Percentiles rank a stretch among this genome's conserved stretches.
Evolutionary conservation across 1,139 yeast species (phyloP).

Genomic region (Saccharomyces hybrid): DNA sequence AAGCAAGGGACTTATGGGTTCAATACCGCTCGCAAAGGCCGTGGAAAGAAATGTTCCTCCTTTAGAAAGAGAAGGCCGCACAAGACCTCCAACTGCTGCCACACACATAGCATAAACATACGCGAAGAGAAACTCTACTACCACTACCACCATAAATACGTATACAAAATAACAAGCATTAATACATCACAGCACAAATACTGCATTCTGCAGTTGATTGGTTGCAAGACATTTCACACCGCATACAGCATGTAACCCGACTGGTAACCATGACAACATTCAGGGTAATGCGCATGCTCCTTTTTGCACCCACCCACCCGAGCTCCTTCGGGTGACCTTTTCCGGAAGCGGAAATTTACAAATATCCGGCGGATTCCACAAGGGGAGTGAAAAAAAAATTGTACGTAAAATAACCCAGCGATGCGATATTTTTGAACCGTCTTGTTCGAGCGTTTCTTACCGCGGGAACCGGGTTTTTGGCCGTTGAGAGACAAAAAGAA

Average conservation of each 20-base stretch:
- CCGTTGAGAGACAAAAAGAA: neutral
- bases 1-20: conserved; percentile 84
- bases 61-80: conserved; percentile 75
- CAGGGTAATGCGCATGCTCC: neutral
- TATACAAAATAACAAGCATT: neutral
- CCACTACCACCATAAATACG: conserved; percentile 12
- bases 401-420: neutral
- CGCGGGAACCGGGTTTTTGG: neutral
- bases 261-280: neutral
- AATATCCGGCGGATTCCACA: neutral
- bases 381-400: neutral
- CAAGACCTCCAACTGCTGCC: conserved; percentile 26
- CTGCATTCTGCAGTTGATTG: no score
- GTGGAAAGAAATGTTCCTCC: conserved; percentile 66
- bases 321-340: neutral
- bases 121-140: conserved; percentile 9
- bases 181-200: neutral
- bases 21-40: conserved; percentile 47
- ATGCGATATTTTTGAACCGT: neutral
- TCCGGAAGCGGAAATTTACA: conserved; percentile 1
- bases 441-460: neutral
- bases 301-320: neutral
- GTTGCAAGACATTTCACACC: no score
- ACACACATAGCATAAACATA: conserved; percentile 8
- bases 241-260: neutral